Conservation (phyloP, 257 asterid species). For the Jaltomata sinuosa region DNA sequence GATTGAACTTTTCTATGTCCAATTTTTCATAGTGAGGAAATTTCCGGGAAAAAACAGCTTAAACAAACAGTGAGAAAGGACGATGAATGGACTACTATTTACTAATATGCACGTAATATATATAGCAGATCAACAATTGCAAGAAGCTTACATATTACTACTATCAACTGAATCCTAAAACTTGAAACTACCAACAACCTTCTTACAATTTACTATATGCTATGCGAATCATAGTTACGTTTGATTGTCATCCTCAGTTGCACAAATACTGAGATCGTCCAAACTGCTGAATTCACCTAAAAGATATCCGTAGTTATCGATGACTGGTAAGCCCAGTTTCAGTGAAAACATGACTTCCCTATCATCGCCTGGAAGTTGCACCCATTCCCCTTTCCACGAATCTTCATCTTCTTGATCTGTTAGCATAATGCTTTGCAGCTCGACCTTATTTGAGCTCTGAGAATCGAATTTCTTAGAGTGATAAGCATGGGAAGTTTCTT, state of each 20-base stretch:
- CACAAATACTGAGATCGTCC: background rate
- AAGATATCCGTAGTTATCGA: background rate
- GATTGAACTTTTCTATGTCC: background rate
- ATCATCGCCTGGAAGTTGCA: background rate
- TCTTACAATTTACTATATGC: background rate
- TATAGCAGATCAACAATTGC: background rate
- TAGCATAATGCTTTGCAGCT: background rate
- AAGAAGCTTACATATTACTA: background rate
- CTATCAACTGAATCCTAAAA: background rate
- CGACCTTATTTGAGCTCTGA: background rate
- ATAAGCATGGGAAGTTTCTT: background rate
- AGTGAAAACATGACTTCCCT: background rate
- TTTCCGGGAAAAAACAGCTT: background rate
- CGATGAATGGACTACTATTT: background rate
- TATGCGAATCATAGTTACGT: background rate
- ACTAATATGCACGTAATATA: background rate
- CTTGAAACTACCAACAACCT: background rate
- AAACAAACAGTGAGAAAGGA: background rate
- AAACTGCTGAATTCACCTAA: background rate
- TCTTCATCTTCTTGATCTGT: background rate
- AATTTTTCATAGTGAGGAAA: background rate
- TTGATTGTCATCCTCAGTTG: background rate
- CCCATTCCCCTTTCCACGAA: background rate
- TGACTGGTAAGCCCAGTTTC: background rate
- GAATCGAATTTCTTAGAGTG: background rate